Conservation (phyloP, 1,139 yeast species). For the Diutina pseudorugosa region DNA sequence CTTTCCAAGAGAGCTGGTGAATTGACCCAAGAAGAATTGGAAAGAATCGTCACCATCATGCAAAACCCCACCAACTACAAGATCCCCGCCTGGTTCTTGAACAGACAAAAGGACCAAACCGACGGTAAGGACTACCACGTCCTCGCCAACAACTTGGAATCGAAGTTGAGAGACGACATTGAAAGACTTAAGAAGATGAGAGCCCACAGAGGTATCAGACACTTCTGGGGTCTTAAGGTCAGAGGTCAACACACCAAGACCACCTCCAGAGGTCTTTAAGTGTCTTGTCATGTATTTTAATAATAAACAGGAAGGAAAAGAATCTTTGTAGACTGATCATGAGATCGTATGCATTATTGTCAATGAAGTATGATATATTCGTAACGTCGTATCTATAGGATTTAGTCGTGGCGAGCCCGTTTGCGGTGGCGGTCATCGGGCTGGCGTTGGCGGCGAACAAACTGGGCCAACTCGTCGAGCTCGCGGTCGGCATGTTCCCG, state of each 20-base stretch:
- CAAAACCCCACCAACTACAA: conserved; percentile 99
- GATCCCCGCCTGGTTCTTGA: conserved; percentile 99
- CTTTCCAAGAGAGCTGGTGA: conserved; percentile 99
- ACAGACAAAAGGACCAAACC: conserved; percentile 97
- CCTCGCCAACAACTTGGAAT: conserved; percentile 97
- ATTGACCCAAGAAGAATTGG: conserved; percentile 99
- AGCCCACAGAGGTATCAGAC: conserved; percentile 99
- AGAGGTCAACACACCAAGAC: conserved; percentile 99
- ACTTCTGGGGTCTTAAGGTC: conserved; percentile 95
- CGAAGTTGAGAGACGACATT: conserved; percentile 98
- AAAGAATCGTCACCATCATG: conserved; percentile 98
- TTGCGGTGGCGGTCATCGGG: neutral
- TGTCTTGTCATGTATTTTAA: conserved; percentile 7
- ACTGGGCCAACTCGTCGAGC: neutral
- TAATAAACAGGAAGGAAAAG: neutral
- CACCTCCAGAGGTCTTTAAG: conserved; percentile 83
- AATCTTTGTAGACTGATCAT: too few species aligned
- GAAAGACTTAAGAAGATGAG: conserved; percentile 99
- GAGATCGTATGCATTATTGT: too few species aligned
- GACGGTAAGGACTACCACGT: conserved; percentile 99
- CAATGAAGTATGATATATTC: too few species aligned
- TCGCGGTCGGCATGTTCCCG: neutral
- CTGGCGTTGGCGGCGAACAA: neutral
- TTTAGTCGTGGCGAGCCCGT: neutral
- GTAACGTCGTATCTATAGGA: neutral